phyloP scores from a whole-genome alignment of 148 eudicot genomes.

The Euryodendron excelsum region DNA sequence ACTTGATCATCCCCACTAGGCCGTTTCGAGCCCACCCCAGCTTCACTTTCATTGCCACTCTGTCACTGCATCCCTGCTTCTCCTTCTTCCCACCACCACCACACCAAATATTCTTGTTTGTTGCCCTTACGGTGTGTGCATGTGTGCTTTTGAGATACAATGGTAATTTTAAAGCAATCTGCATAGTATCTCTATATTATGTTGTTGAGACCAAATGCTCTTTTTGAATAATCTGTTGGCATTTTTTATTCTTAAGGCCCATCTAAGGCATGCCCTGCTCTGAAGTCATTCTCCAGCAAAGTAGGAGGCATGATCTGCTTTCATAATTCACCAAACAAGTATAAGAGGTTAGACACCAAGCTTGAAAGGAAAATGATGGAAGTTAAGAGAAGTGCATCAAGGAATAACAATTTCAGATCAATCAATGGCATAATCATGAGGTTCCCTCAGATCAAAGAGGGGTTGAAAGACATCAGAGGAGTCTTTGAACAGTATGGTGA shows the following conservation, averaged over 20 bases:
- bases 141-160: no score
- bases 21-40: no score
- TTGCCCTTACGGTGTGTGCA: no score
- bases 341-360: slow-evolving; percentile 48
- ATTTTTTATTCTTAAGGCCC: slow-evolving; percentile 29
- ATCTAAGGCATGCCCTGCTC: slow-evolving; percentile 33
- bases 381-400: slow-evolving; percentile 37
- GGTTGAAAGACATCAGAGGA: slow-evolving; percentile 45
- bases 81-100: no score
- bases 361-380: slow-evolving; percentile 60
- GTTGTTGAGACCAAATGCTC: neutral
- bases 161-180: neutral
- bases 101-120: no score
- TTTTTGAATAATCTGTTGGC: neutral
- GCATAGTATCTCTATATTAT: neutral
- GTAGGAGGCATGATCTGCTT: slow-evolving; percentile 46
- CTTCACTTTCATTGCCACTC: neutral
- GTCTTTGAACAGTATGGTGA: slow-evolving; percentile 59
- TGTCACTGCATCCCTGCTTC: neutral
- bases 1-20: no score
- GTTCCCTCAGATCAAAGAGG: slow-evolving; percentile 65
- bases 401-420: slow-evolving; percentile 45
- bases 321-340: slow-evolving; percentile 36
- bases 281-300: slow-evolving; percentile 44
- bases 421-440: slow-evolving; percentile 61